A percentile compares a stretch with the other conserved stretches of the same genome.
These are phyloP conservation scores for Clonostachys chloroleuca DNA, from an alignment of 2,329 filamentous ascomycete genomes.

Conservation along the genomic window DNA sequence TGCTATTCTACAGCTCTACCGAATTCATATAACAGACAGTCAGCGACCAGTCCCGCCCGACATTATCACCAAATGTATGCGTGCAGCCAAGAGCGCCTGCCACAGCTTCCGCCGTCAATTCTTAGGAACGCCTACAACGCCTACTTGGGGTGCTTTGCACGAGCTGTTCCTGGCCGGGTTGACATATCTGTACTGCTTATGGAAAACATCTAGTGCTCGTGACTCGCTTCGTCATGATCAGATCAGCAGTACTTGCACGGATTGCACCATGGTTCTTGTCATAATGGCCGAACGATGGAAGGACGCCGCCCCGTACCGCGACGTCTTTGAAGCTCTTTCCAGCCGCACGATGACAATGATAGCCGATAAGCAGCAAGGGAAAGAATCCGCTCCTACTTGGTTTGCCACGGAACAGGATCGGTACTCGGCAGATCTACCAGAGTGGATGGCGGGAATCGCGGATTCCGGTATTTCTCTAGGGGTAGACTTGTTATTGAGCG, in stretches of 20 bases:
- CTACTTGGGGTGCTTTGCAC: slow-evolving; percentile 20
- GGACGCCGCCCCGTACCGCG: slow-evolving; percentile 20
- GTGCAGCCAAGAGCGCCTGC: slow-evolving; percentile 7
- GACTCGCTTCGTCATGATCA: slow-evolving; percentile 4
- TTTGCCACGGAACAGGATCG: background rate
- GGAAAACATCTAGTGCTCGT: slow-evolving; percentile 1
- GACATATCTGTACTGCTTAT: slow-evolving; percentile 16
- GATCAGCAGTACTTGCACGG: slow-evolving; percentile 6
- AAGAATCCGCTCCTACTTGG: background rate
- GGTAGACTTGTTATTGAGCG: background rate
- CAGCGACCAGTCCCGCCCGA: slow-evolving; percentile 4
- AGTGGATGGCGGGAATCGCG: slow-evolving; percentile 6
- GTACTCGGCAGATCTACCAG: background rate
- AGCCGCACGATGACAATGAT: slow-evolving; percentile 5
- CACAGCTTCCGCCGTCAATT: slow-evolving; percentile 4
- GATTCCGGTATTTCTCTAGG: slow-evolving; percentile 2
- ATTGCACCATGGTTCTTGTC: slow-evolving; percentile 23
- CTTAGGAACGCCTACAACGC: background rate
- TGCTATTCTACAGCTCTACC: slow-evolving; percentile 29
- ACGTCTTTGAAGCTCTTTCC: slow-evolving; percentile 21
- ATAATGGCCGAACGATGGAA: slow-evolving; percentile 28
- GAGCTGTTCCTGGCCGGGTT: slow-evolving; percentile 20
- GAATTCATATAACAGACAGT: slow-evolving; percentile 12
- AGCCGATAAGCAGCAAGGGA: background rate
- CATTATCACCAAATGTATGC: slow-evolving; percentile 12